Evolutionary conservation across 2,329 filamentous ascomycete genomes (phyloP).

Genomic region (Magnaporthales sp.): DNA sequence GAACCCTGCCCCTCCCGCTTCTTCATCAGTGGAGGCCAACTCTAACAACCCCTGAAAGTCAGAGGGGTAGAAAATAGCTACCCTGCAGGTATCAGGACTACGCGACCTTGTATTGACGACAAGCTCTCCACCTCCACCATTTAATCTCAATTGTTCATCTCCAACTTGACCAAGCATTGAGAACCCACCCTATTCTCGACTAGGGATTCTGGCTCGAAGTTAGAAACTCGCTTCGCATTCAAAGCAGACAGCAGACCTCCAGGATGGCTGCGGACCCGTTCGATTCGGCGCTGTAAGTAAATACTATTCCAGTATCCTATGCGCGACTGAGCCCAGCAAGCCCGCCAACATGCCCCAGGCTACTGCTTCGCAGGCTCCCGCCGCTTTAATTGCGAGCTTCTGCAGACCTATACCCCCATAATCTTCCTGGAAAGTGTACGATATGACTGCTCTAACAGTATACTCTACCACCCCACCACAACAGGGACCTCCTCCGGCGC

Average conservation of each 20-base stretch:
- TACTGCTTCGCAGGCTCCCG: background rate
- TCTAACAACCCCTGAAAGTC: background rate
- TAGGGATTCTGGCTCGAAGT: background rate
- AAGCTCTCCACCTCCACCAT: background rate
- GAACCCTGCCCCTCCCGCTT: background rate
- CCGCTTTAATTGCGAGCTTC: background rate
- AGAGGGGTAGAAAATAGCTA: background rate
- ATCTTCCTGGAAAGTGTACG: slow-evolving; percentile 2
- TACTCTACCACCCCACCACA: slow-evolving; percentile 7
- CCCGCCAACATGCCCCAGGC: background rate
- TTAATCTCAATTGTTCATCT: background rate
- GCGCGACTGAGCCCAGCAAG: background rate
- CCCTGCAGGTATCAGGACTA: background rate
- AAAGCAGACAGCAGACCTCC: slow-evolving; percentile 11
- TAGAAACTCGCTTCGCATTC: background rate
- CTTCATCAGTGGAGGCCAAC: background rate
- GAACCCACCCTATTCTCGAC: background rate
- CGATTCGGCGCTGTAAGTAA: slow-evolving; percentile 65
- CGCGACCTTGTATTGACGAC: background rate
- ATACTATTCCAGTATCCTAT: slow-evolving; percentile 3
- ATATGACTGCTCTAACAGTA: background rate
- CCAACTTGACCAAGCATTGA: background rate
- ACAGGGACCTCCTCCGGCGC: slow-evolving; percentile 92
- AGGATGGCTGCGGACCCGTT: slow-evolving; percentile 50
- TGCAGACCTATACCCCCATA: background rate